A percentile compares a stretch with the other conserved stretches of the same genome.
These are phyloP conservation scores for Metschnikowia matae DNA, from an alignment of 805 yeast genomes.

Conservation along the genomic window DNA sequence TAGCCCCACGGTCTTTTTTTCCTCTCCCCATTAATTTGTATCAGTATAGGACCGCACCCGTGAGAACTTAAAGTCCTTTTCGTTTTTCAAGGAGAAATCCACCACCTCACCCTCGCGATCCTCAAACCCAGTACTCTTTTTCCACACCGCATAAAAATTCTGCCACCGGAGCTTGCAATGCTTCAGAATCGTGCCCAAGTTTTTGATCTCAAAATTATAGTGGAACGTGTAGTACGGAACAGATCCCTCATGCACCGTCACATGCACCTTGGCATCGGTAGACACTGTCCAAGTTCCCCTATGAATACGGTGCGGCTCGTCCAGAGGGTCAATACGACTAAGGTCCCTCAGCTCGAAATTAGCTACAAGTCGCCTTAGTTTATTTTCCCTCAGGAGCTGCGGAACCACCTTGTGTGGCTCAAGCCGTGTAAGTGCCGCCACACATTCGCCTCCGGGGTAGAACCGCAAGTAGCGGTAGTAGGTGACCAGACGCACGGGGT, in stretches of 20 bases:
- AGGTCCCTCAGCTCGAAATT: conserved; percentile 16
- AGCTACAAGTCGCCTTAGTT: conserved; percentile 16
- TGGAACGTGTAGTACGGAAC: conserved; percentile 58
- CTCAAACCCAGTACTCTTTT: conserved; percentile 31
- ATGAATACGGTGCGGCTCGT: conserved; percentile 32
- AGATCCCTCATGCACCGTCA: conserved; percentile 54
- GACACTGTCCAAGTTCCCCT: conserved; percentile 57
- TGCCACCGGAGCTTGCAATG: conserved; percentile 76
- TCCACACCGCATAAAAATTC: conserved; percentile 53
- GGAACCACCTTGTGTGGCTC: conserved; percentile 72
- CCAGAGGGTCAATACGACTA: conserved; percentile 10
- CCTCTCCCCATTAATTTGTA: conserved; percentile 4
- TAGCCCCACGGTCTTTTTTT: neutral
- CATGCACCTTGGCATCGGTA: conserved; percentile 45
- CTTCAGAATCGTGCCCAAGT: conserved; percentile 53
- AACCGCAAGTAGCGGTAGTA: conserved; percentile 85
- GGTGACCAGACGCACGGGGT: conserved; percentile 79
- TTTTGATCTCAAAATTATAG: conserved; percentile 57
- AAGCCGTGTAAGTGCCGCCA: conserved; percentile 63
- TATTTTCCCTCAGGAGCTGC: conserved; percentile 35
- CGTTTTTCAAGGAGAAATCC: conserved; percentile 59
- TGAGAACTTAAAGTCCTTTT: conserved; percentile 75
- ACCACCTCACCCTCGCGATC: conserved; percentile 48
- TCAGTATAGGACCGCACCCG: conserved; percentile 46
- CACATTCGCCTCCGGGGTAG: conserved; percentile 70